Evolutionary conservation across 306 rosid species (phyloP).

Genomic region (Sicyos baderoa): DNA sequence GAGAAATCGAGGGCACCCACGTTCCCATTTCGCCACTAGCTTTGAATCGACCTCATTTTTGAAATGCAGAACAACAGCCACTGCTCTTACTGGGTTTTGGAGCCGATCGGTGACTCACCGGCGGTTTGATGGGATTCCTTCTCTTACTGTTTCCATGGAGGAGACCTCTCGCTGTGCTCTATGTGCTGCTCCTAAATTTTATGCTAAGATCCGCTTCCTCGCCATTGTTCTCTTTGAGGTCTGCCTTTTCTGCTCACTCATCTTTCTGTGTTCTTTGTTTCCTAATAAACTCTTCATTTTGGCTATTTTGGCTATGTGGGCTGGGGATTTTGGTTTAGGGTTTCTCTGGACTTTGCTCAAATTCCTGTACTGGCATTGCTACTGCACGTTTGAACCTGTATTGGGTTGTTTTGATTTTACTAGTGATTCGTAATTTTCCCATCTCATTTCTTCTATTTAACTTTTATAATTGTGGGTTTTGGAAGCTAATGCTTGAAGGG

Average conservation of each 20-base stretch:
- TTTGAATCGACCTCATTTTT: constrained; percentile 23
- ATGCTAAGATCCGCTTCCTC: constrained; percentile 38
- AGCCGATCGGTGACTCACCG: constrained; percentile 51
- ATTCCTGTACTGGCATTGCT: constrained; percentile 11
- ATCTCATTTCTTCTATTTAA: background rate
- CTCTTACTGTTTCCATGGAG: constrained; percentile 44
- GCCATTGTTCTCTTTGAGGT: constrained; percentile 51
- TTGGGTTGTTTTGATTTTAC: background rate
- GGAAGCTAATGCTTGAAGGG: background rate
- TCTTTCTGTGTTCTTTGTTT: no score
- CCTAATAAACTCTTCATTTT: no score
- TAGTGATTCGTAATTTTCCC: background rate
- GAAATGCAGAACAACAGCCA: constrained; percentile 41
- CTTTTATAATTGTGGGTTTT: background rate
- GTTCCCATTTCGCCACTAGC: constrained; percentile 15
- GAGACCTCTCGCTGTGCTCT: constrained; percentile 41
- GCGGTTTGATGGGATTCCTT: constrained; percentile 66
- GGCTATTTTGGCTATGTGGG: constrained; percentile 7
- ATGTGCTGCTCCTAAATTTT: constrained; percentile 41
- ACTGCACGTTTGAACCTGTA: constrained; percentile 12
- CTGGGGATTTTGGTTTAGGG: constrained; percentile 27
- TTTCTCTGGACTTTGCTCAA: constrained; percentile 11
- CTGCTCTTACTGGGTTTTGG: constrained; percentile 31
- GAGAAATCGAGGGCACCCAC: constrained; percentile 21
- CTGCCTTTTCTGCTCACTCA: constrained; percentile 26